These are phyloP conservation scores for Ramaria sp. DNA, from an alignment of 768 basidiomycete species.

Conservation along the genomic window DNA sequence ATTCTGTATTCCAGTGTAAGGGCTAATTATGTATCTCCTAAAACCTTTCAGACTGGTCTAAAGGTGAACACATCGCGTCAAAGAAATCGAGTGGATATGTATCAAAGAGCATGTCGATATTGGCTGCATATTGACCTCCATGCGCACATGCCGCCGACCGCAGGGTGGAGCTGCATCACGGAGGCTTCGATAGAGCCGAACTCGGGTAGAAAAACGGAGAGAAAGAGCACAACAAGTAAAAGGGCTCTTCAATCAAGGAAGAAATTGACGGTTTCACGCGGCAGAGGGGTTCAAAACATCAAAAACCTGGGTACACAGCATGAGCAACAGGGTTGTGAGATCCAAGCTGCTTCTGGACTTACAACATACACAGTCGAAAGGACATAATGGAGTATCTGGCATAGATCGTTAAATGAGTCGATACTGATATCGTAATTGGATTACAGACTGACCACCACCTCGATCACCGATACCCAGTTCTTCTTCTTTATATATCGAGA, in stretches of 20 bases:
- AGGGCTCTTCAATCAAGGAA: too few species aligned
- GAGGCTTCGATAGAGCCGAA: constrained; percentile 24
- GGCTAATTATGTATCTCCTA: not conserved
- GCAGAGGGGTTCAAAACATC: not conserved
- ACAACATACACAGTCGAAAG: constrained; percentile 89
- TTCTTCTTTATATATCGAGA: constrained; percentile 68
- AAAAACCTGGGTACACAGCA: not conserved
- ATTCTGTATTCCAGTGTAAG: not conserved
- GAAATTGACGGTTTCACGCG: too few species aligned
- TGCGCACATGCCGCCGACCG: constrained; percentile 10
- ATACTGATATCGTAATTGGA: constrained; percentile 11
- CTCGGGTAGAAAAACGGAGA: not conserved
- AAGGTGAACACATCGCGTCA: not conserved
- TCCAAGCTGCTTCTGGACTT: constrained; percentile 21
- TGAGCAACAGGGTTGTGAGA: not conserved
- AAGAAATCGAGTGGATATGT: not conserved
- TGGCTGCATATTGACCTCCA: constrained; percentile 24
- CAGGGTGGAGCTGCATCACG: constrained; percentile 9
- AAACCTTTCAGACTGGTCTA: not conserved
- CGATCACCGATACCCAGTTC: constrained; percentile 61
- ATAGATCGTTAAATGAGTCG: not conserved
- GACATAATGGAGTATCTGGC: constrained; percentile 71
- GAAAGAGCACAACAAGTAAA: not conserved
- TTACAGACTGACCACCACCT: constrained; percentile 55
- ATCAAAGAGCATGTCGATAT: constrained; percentile 6